Percentiles rank a stretch among this genome's conserved stretches.
These are phyloP conservation scores for Echinochloa phyllopogon DNA, from an alignment of 176 grass and related monocot genomes.

Conservation along the genomic window DNA sequence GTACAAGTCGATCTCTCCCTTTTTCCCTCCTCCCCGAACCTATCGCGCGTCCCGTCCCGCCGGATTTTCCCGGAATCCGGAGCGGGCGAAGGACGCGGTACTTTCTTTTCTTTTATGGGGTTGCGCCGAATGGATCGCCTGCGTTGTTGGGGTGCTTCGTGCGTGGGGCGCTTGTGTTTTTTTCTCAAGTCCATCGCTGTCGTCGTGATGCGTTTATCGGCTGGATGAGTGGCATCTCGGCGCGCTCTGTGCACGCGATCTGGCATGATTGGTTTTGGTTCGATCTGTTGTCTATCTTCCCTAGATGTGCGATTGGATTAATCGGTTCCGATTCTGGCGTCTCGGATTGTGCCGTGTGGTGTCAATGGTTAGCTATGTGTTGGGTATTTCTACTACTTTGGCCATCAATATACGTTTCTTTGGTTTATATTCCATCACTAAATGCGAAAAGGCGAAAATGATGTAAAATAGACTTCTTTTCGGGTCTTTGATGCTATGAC, in stretches of 20 bases:
- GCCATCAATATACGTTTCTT: not conserved
- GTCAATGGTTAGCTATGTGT: not conserved
- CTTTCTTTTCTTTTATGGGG: not conserved
- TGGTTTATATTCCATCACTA: not conserved
- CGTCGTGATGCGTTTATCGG: not conserved
- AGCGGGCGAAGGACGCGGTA: not conserved
- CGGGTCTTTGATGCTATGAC: not conserved
- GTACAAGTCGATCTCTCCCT: slow-evolving; percentile 6
- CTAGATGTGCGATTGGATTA: not conserved
- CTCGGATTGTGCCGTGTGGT: not conserved
- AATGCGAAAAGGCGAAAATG: not conserved
- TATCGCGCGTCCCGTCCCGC: not conserved
- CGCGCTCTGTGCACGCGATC: not conserved
- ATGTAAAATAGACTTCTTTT: not conserved
- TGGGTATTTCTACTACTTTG: not conserved
- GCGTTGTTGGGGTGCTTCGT: not conserved
- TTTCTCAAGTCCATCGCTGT: not conserved
- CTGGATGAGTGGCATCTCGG: not conserved
- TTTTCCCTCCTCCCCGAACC: not conserved
- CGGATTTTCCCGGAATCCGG: not conserved
- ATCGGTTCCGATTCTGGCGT: not conserved
- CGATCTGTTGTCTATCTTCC: not conserved
- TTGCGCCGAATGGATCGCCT: not conserved
- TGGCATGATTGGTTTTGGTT: not conserved
- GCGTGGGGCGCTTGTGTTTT: not conserved